These are phyloP conservation scores for Bondarzewia mesenterica DNA, from an alignment of 1,284 basidiomycete genomes.

Conservation along the genomic window DNA sequence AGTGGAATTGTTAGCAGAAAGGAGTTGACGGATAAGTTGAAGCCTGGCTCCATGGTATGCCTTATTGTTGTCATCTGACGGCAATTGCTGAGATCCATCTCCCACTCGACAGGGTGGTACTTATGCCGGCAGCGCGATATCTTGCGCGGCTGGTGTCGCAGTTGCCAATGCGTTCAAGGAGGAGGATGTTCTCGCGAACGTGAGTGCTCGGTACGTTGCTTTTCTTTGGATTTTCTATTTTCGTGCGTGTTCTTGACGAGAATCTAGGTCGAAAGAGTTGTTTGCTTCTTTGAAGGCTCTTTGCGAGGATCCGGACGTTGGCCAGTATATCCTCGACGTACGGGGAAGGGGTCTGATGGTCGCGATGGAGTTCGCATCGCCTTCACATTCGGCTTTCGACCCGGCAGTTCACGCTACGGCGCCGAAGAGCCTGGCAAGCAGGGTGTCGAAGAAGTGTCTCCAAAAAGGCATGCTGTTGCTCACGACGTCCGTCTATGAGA, in stretches of 20 bases:
- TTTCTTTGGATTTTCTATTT: neutral
- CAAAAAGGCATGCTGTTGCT: conserved; percentile 79
- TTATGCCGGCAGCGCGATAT: conserved; percentile 84
- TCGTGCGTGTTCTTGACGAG: neutral
- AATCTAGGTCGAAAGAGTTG: conserved; percentile 63
- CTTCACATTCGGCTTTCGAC: conserved; percentile 39
- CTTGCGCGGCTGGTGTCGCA: conserved; percentile 83
- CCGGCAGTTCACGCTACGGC: conserved; percentile 30
- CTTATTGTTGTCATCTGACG: neutral
- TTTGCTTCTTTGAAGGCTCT: conserved; percentile 53
- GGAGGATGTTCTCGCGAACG: conserved; percentile 76
- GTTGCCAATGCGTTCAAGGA: conserved; percentile 72
- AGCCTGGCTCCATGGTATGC: conserved; percentile 71
- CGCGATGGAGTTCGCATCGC: conserved; percentile 71
- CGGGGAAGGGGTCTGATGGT: conserved; percentile 79
- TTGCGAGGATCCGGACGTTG: conserved; percentile 41
- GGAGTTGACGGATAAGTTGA: conserved; percentile 76
- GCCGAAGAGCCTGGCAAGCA: conserved; percentile 60
- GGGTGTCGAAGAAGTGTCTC: conserved; percentile 76
- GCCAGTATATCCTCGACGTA: conserved; percentile 61
- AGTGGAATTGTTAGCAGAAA: conserved; percentile 79
- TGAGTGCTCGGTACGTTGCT: conserved; percentile 49
- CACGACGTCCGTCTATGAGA: conserved; percentile 75
- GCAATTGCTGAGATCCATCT: neutral
- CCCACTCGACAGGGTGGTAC: conserved; percentile 62